Base-by-base conservation (phyloP, 1,284 basidiomycete genomes). In the Tremellales sp. region DNA sequence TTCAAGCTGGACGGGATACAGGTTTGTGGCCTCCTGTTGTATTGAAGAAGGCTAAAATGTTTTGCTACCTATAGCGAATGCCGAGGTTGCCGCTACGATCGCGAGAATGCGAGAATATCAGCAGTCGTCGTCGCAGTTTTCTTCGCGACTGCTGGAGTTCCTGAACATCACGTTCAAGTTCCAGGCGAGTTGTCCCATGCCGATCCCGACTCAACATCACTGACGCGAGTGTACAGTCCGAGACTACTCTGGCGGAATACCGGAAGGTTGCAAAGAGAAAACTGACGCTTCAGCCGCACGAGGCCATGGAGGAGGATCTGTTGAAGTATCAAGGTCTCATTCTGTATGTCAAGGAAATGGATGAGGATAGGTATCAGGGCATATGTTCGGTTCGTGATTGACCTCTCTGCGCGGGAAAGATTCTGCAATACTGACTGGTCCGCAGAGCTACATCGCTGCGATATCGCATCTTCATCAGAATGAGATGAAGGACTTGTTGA, bases 301-400 rank as follows among this genome's bases (percentile, higher is more conserved):
- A 77, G 43, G 76, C 79, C 12, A 77, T 97, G 67, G 90, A 97
- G 63, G 77, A 78, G 24, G 86, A 87, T 63, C 79, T 97, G 9
- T 89, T 87, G 22, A 79, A 84, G 40, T 97, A 97, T 69, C 83
- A 86, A 39, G 93, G 93, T 2, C 69, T 98, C 40, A 82, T 97
- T 72, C 77, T 97, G 13, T 98, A 94, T 65, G 75, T 97, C 54
- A 93, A 92, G 67, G 94, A 98, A 74, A 93, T 95, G 83, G 90
- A 93, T 49, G 87, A 92, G 66, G 73, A 71, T 43, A 71, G 84
- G 24, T 95, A 94, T 68, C 85, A 82, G 35, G 87, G 86, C 63
- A 73, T 94, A 27, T 95, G 90, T 64, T 86, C 84, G 40, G 91
- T 94, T 65, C 50, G 86, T 77, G 12, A 40, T 26, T 32, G 37